phyloP scores from a whole-genome alignment of 2,329 filamentous ascomycete genomes.

The Colletotrichum nymphaeae region DNA sequence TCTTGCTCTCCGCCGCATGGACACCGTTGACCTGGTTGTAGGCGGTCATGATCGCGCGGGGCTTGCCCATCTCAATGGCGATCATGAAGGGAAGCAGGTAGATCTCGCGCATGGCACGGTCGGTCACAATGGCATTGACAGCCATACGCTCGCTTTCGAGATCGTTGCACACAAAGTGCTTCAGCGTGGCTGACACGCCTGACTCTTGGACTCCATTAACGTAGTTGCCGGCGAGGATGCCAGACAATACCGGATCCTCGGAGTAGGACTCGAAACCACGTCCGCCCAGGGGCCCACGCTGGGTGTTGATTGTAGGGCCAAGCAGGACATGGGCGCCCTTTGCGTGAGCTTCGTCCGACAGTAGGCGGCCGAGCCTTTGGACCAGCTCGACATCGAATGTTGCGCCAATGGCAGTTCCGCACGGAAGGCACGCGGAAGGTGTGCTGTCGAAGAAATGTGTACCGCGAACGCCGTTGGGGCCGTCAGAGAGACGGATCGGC shows the following conservation, averaged over 20 bases:
- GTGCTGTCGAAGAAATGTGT: slow-evolving; percentile 75
- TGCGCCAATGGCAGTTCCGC: slow-evolving; percentile 66
- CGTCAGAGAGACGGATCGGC: slow-evolving; percentile 37
- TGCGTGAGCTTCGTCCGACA: slow-evolving; percentile 64
- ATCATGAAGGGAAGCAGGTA: slow-evolving; percentile 70
- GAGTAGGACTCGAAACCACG: slow-evolving; percentile 70
- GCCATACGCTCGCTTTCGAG: slow-evolving; percentile 69
- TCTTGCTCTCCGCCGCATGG: slow-evolving; percentile 49
- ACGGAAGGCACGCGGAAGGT: slow-evolving; percentile 69
- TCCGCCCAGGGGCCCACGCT: slow-evolving; percentile 67
- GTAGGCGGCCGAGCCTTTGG: slow-evolving; percentile 59
- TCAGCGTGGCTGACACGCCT: slow-evolving; percentile 66
- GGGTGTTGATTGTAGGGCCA: slow-evolving; percentile 73
- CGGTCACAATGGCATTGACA: slow-evolving; percentile 64
- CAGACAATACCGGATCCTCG: slow-evolving; percentile 68
- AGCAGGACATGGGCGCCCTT: slow-evolving; percentile 69
- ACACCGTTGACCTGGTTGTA: slow-evolving; percentile 56
- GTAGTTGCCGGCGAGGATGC: slow-evolving; percentile 63
- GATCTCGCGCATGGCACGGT: slow-evolving; percentile 68
- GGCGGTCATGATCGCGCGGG: slow-evolving; percentile 67
- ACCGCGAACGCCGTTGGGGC: slow-evolving; percentile 61
- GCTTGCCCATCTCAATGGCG: slow-evolving; percentile 61
- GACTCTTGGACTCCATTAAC: slow-evolving; percentile 66
- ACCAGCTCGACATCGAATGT: slow-evolving; percentile 68
- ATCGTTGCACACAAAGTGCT: slow-evolving; percentile 72